Percentiles rank a stretch among this genome's conserved stretches.
Evolutionary conservation across 306 rosid species (phyloP).

Genomic region (Quercus aquifolioides): DNA sequence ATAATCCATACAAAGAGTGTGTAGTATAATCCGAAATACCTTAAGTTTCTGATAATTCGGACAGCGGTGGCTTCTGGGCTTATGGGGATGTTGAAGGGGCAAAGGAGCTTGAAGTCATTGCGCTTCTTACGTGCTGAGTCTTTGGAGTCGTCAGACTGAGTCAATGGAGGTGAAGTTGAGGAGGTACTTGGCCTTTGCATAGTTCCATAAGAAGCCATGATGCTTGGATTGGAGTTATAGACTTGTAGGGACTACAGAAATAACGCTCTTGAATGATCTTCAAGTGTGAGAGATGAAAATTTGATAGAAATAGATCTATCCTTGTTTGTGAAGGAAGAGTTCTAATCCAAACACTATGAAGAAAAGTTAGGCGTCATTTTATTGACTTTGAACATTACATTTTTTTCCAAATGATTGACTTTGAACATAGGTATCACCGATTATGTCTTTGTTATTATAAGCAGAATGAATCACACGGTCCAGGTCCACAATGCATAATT

Average conservation of each 20-base stretch:
- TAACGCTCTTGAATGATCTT: neutral
- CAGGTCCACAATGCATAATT: too few relatives aligned
- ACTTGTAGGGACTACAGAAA: neutral
- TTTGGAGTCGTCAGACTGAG: conserved; percentile 30
- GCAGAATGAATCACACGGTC: too few relatives aligned
- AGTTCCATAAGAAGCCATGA: conserved; percentile 50
- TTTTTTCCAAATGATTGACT: neutral
- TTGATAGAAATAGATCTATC: neutral
- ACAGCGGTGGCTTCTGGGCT: conserved; percentile 47
- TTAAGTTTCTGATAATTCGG: conserved; percentile 39
- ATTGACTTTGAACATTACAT: too few relatives aligned
- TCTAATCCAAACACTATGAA: neutral
- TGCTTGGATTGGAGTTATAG: neutral
- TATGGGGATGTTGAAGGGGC: conserved; percentile 46
- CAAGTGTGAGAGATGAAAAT: neutral
- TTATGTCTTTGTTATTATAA: too few relatives aligned
- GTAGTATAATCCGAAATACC: conserved; percentile 41
- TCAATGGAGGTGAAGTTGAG: conserved; percentile 12
- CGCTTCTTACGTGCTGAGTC: conserved; percentile 14
- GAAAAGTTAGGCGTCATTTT: neutral
- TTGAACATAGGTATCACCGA: neutral
- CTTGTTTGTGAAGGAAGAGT: neutral
- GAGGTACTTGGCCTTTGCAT: conserved; percentile 36
- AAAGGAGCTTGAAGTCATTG: conserved; percentile 18
- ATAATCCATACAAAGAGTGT: conserved; percentile 55